phyloP scores from a whole-genome alignment of 2,329 filamentous ascomycete genomes.

The Sporothrix schenckii region DNA sequence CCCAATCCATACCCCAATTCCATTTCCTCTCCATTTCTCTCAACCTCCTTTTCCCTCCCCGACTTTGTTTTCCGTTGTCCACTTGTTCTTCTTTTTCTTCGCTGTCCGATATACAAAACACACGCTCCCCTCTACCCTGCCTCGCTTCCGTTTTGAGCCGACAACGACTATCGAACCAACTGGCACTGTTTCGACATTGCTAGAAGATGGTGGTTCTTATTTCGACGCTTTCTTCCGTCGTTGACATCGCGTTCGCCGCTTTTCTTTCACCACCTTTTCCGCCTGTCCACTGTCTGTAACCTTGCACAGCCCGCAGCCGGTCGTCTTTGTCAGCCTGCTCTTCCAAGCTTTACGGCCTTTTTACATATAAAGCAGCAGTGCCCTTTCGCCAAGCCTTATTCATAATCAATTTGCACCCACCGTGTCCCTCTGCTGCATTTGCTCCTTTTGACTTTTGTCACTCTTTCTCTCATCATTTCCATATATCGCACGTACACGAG shows the following conservation, averaged over 20 bases:
- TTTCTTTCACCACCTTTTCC: neutral
- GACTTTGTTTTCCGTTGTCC: slow-evolving; percentile 4
- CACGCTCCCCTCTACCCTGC: neutral
- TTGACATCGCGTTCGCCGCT: neutral
- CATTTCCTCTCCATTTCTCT: neutral
- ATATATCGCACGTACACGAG: neutral
- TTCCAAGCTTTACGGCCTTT: neutral
- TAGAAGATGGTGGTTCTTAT: neutral
- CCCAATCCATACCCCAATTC: neutral
- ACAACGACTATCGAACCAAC: slow-evolving; percentile 13
- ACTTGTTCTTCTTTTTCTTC: slow-evolving; percentile 29
- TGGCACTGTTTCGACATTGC: neutral
- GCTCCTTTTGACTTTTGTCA: neutral
- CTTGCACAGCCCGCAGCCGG: slow-evolving; percentile 20
- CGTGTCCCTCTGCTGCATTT: neutral
- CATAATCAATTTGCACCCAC: slow-evolving; percentile 27
- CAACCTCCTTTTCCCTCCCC: neutral
- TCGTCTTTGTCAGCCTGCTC: slow-evolving; percentile 26
- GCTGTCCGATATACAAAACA: neutral
- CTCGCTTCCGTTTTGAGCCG: neutral
- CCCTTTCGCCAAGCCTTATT: slow-evolving; percentile 16
- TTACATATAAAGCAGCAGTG: slow-evolving; percentile 9
- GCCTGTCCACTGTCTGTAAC: neutral
- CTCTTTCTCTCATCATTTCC: neutral
- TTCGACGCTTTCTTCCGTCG: neutral